Base-by-base conservation (phyloP, 2,329 filamentous ascomycete genomes). In the Claviceps cyperi region DNA sequence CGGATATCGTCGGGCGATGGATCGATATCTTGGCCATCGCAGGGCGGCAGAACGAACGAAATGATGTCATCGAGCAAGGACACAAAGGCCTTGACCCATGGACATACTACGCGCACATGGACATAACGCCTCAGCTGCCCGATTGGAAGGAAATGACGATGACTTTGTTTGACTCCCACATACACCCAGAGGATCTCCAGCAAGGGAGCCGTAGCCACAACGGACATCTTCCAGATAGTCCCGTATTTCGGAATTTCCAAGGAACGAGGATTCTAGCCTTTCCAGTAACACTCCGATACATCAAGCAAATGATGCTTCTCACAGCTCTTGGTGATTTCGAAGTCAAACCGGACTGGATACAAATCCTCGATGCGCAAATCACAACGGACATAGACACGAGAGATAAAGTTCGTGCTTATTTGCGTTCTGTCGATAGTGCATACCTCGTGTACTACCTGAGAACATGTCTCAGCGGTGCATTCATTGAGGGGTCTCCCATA, bases 11-110 rank as follows among this genome's bases (percentile, higher is more conserved):
- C 38, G 92, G 81, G 24, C 79, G 92, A 46, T 96, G 88, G 86
- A 85, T 96, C 45, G 81, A 96, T 62, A 77, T 97, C 15, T 73
- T 96, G 47, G 91, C 90, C 7, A 71, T 92, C 8, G 80, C 78
- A 15, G 81, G 81, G 13, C 74, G 75, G 3, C 65, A 69, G 2
- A 76, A 80, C 47, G 84, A 90, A 61, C 78, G 85, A 44, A 84
- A 82, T 53, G 91, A 97, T 61, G 81, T 97, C 3, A 68, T 86
- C 1, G 92, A 98, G 62, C 91, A 97, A 67, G 92, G 89, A 1
- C 82, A 80, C 53, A 90, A 88, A 64, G 92, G 92, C 0, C 73
- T 96, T 4, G 88, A 95, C 58, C 78, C 78, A 13, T 77, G 74
- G 74, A 75, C 69, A 0, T 70, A 72, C 52, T 67, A 66, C 48